Evolutionary conservation across 768 basidiomycete genomes (phyloP).

Genomic region (Mrakia frigida): DNA sequence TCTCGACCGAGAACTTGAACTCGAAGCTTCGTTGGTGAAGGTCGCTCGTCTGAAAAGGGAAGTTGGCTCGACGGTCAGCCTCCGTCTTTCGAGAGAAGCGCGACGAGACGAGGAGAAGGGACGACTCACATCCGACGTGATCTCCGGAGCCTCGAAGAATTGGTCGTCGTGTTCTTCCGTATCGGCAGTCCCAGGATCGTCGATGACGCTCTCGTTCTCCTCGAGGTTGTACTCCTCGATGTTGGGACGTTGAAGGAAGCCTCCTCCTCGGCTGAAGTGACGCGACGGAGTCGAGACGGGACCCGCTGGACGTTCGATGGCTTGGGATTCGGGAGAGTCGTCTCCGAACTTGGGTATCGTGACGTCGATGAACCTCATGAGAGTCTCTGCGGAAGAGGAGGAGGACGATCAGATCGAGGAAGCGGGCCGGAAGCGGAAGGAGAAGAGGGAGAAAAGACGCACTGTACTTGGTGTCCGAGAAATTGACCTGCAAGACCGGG

Average conservation of each 20-base stretch:
- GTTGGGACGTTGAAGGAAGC: conserved; percentile 35
- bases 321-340: conserved; percentile 19
- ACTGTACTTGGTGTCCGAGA: conserved; percentile 46
- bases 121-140: conserved; percentile 52
- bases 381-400: conserved; percentile 51
- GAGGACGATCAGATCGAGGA: not conserved
- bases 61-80: not conserved
- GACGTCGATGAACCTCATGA: conserved; percentile 89
- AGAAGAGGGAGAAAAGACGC: conserved; percentile 23
- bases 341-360: conserved; percentile 74
- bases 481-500: conserved; percentile 79
- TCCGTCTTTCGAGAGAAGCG: no score
- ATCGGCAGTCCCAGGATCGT: conserved; percentile 48
- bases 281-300: not conserved
- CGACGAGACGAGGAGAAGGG: no score
- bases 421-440: not conserved
- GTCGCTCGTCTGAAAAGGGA: conserved; percentile 36
- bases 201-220: conserved; percentile 40
- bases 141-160: conserved; percentile 70
- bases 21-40: conserved; percentile 65
- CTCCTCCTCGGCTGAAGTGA: conserved; percentile 34
- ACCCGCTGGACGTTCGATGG: not conserved
- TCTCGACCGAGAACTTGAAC: conserved; percentile 79
- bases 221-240: conserved; percentile 60
- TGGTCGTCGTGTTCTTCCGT: conserved; percentile 38